Base-by-base conservation (phyloP, 176 grass and related monocot species). In the Ensete ventricosum region DNA sequence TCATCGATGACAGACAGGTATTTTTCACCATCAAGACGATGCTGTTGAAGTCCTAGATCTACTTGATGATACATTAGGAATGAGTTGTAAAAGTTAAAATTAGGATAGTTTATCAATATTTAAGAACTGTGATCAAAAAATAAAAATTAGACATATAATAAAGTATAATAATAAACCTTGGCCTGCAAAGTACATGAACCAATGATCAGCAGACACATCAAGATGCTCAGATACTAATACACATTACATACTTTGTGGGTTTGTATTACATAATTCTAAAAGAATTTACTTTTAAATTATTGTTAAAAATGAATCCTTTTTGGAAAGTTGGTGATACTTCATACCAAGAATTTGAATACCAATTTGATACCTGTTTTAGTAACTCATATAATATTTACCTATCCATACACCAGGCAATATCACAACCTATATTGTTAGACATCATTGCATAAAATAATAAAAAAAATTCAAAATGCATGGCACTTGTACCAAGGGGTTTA, bases 1-100 rank as follows among this genome's bases (percentile, higher is more conserved):
- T 98, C 94, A 85, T 98, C 94, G 60, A 98, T 93, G 78, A 93
- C 73, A 70, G 90, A 90, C 60, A 98, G 74, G 81, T 98, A 93
- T 73, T 98, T 90, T 73, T 98, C 94, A 78, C 94, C 94, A 84
- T 98, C 94, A 80, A 93, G 88, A 54, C 90, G 90, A 75, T 93
- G 88, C 48, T 98, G 79, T 83, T 98, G 90, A 67, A 98, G 82
- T 22, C 94, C 94, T 72, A 98, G 84, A 81, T 88, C 78, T 85
- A 81, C 14, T 10, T 52, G 43, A 11, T 50, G 34, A 20, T 81
- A 64, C 65, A 50, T 81, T 43, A 71, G 67, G 67, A 77, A 79
- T 73, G 64, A 82, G 17, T 50, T 59, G 87, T 79, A 19, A 75
- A 79, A 59, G 64, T 80, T 49, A 84, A 27, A 64, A 81, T 11